phyloP scores from a whole-genome alignment of 371 early-diverging fungal species.

The Mucor lusitanicus region DNA sequence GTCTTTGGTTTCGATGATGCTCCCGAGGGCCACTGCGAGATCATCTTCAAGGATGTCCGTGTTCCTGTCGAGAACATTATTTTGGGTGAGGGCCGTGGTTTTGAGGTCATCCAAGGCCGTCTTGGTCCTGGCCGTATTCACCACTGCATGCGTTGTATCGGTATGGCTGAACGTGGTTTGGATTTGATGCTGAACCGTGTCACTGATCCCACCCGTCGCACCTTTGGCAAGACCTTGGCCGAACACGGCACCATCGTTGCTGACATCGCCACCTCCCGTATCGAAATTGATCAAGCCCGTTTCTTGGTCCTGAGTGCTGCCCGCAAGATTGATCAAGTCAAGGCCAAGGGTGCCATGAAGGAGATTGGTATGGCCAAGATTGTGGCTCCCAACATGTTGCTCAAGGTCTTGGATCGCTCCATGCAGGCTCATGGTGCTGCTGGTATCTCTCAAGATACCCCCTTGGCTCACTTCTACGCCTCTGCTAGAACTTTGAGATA shows the following conservation, averaged over 20 bases:
- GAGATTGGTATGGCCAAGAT: slow-evolving; percentile 95
- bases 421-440: slow-evolving; percentile 93
- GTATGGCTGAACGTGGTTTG: slow-evolving; percentile 91
- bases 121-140: slow-evolving; percentile 89
- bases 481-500: slow-evolving; percentile 83
- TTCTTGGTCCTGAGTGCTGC: slow-evolving; percentile 91
- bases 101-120: slow-evolving; percentile 96
- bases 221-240: slow-evolving; percentile 84
- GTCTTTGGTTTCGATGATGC: slow-evolving; percentile 98
- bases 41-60: slow-evolving; percentile 86
- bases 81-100: slow-evolving; percentile 95
- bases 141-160: slow-evolving; percentile 92
- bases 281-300: slow-evolving; percentile 90
- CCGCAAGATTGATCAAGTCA: slow-evolving; percentile 81
- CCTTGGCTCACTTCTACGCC: slow-evolving; percentile 86
- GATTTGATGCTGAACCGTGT: slow-evolving; percentile 83
- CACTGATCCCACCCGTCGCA: slow-evolving; percentile 80
- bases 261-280: slow-evolving; percentile 84
- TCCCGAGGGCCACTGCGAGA: slow-evolving; percentile 93
- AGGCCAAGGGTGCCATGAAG: slow-evolving; percentile 87
- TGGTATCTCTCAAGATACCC: slow-evolving; percentile 87
- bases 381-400: slow-evolving; percentile 77
- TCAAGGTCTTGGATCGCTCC: slow-evolving; percentile 79
- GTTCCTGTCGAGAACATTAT: slow-evolving; percentile 88
- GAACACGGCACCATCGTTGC: slow-evolving; percentile 81